phyloP scores from a whole-genome alignment of 305 asterid species.

The Coffea humblotiana region DNA sequence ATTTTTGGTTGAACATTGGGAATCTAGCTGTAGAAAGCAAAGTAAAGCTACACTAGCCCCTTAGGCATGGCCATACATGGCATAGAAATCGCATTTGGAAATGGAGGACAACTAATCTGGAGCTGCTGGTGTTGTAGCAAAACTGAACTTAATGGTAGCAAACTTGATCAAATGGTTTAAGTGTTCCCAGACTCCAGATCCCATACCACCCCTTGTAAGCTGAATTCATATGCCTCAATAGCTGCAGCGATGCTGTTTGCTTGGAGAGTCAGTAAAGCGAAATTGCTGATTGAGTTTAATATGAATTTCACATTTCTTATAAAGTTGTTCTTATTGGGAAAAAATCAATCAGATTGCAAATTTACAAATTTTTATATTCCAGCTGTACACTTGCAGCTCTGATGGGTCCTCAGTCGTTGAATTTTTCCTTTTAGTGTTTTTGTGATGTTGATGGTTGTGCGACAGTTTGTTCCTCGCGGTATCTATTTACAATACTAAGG shows the following conservation, averaged over 20 bases:
- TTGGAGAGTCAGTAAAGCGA: background rate
- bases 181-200: background rate
- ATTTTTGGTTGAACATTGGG: background rate
- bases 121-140: too few relatives aligned
- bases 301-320: background rate
- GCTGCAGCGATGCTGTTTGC: background rate
- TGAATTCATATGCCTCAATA: background rate
- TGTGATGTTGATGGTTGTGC: background rate
- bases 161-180: background rate
- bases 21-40: background rate
- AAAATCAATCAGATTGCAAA: background rate
- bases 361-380: background rate
- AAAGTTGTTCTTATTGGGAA: background rate
- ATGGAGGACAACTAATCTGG: too few relatives aligned
- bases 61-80: too few relatives aligned
- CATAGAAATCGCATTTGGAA: too few relatives aligned
- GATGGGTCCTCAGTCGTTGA: background rate
- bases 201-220: background rate
- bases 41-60: background rate
- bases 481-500: background rate
- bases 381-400: background rate
- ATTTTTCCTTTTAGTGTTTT: background rate
- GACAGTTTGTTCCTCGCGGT: too few relatives aligned
- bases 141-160: background rate
- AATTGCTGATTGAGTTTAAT: background rate